Conservation (phyloP, 2,329 filamentous ascomycete genomes). For the Aureobasidium melanogenum region DNA sequence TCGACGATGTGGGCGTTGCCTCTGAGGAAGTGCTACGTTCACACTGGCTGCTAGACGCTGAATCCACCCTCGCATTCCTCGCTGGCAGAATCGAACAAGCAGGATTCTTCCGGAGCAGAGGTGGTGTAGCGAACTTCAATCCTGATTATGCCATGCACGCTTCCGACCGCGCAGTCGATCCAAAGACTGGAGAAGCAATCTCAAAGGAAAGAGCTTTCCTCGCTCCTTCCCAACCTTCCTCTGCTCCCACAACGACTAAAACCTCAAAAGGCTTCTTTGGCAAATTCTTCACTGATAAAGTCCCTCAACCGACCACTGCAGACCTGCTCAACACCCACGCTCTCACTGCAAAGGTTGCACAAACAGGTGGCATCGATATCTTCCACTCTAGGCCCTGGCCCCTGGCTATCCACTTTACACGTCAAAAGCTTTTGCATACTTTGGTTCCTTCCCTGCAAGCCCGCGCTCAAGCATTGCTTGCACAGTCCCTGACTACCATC, state of each 20-base stretch:
- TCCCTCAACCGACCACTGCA: conserved; percentile 16
- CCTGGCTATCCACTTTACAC: conserved; percentile 61
- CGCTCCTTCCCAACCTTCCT: background rate
- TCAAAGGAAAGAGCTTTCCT: conserved; percentile 18
- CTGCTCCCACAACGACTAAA: conserved; percentile 16
- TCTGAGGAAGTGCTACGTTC: conserved; percentile 68
- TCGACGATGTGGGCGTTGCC: conserved; percentile 83
- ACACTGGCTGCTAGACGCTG: conserved; percentile 67
- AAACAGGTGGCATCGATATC: conserved; percentile 23
- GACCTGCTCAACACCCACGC: conserved; percentile 23
- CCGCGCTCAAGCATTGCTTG: conserved; percentile 43
- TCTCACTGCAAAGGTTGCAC: conserved; percentile 19
- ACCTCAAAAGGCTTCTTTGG: conserved; percentile 4
- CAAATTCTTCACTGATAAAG: background rate
- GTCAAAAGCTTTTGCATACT: conserved; percentile 39
- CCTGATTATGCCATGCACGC: conserved; percentile 8
- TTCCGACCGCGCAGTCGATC: background rate
- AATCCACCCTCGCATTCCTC: conserved; percentile 74
- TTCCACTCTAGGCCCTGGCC: conserved; percentile 53
- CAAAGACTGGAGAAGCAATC: background rate
- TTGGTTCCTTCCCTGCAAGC: conserved; percentile 37
- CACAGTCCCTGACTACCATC: conserved; percentile 67
- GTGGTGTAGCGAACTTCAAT: conserved; percentile 2
- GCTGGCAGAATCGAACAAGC: conserved; percentile 65
- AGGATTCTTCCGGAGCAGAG: conserved; percentile 32